Percentiles rank a stretch among this genome's conserved stretches.
phyloP scores from a whole-genome alignment of 768 basidiomycete genomes.

The Tremella yokohamensis region DNA sequence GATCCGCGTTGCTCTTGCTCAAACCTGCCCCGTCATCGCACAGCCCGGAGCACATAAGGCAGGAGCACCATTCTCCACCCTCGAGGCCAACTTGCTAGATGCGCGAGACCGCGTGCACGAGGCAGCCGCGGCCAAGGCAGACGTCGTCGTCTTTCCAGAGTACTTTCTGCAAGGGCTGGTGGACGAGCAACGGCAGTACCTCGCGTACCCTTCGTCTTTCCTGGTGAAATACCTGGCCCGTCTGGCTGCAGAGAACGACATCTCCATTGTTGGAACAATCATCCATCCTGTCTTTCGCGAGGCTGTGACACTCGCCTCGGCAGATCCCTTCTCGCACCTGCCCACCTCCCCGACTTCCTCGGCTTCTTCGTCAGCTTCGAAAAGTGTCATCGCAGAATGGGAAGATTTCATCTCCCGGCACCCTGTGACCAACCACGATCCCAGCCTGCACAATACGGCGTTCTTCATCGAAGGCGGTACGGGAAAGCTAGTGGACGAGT shows the following conservation, averaged over 20 bases:
- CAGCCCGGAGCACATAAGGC: constrained; percentile 16
- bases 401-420: constrained; percentile 21
- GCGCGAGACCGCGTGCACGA: constrained; percentile 13
- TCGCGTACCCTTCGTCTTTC: constrained; percentile 30
- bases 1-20: constrained; percentile 36
- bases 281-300: neutral
- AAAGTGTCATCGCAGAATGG: constrained; percentile 22
- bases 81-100: constrained; percentile 21
- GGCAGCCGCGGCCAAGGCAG: constrained; percentile 19
- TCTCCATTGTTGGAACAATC: constrained; percentile 39
- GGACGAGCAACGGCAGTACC: constrained; percentile 38
- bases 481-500: constrained; percentile 31
- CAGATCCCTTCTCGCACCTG: constrained; percentile 28
- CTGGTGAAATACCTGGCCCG: constrained; percentile 18
- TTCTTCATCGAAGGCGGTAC: constrained; percentile 36
- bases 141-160: constrained; percentile 45
- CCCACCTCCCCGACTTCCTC: neutral
- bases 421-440: constrained; percentile 11
- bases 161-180: constrained; percentile 45
- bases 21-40: constrained; percentile 30
- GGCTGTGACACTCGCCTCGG: constrained; percentile 8
- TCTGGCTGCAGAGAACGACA: constrained; percentile 24
- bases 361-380: neutral
- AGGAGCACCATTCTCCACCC: constrained; percentile 24
- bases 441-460: constrained; percentile 35